A percentile compares a stretch with the other conserved stretches of the same genome.
phyloP scores from a whole-genome alignment of 352 stramenopile genomes.

The Phytophthora melonis region DNA sequence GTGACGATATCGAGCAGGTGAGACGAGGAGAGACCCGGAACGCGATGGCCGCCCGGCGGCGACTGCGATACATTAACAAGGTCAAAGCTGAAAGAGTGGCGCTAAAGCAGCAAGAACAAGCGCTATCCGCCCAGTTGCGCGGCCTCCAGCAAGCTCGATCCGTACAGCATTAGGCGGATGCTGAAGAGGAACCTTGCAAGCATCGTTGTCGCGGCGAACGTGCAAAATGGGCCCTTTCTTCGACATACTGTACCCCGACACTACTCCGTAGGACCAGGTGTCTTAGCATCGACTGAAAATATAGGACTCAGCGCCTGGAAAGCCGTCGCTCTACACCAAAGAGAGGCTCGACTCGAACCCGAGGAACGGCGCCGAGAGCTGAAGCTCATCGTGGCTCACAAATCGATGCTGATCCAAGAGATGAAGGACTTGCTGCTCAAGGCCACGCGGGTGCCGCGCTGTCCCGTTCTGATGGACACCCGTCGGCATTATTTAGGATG shows the following conservation, averaged over 20 bases:
- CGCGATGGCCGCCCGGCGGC: neutral
- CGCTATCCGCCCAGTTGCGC: slow-evolving; percentile 6
- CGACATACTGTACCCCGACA: slow-evolving; percentile 14
- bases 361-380: slow-evolving; percentile 19
- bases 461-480: neutral
- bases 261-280: slow-evolving; percentile 8
- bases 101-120: slow-evolving; percentile 12
- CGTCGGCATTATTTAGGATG: slow-evolving; percentile 7
- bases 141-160: slow-evolving; percentile 1
- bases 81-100: slow-evolving; percentile 17
- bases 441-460: neutral
- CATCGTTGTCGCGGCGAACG: neutral
- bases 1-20: neutral
- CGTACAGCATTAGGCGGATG: neutral
- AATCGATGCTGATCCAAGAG: slow-evolving; percentile 12
- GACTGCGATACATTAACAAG: slow-evolving; percentile 13
- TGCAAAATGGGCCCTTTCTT: neutral
- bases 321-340: slow-evolving; percentile 12
- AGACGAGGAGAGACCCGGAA: neutral
- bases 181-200: neutral
- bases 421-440: slow-evolving; percentile 1
- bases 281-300: neutral
- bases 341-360: slow-evolving; percentile 12
- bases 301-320: slow-evolving; percentile 9
- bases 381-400: neutral